phyloP scores from a whole-genome alignment of 2,329 filamentous ascomycete species.

The Tothia fuscella region DNA sequence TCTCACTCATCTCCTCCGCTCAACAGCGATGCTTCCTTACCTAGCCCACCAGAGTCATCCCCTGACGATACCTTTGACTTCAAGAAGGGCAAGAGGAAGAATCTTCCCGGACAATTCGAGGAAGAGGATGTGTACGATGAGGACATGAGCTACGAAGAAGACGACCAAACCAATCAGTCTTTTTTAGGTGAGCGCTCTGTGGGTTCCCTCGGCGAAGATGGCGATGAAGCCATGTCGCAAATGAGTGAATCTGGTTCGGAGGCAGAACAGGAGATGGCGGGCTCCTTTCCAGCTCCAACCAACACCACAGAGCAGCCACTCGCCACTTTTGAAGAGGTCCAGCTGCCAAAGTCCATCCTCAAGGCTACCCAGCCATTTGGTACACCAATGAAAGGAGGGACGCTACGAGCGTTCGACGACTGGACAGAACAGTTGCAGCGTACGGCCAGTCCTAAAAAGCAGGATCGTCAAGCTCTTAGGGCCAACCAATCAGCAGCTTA shows the following conservation, averaged over 20 bases:
- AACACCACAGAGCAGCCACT: constrained; percentile 59
- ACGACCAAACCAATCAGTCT: constrained; percentile 41
- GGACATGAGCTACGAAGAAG: constrained; percentile 31
- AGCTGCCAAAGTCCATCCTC: constrained; percentile 37
- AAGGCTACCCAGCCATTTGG: constrained; percentile 28
- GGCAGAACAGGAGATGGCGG: constrained; percentile 62
- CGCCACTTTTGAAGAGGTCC: constrained; percentile 25
- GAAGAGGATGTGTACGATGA: constrained; percentile 41
- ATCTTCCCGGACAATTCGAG: constrained; percentile 73
- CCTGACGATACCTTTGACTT: constrained; percentile 45
- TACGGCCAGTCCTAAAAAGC: constrained; percentile 87
- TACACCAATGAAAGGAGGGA: constrained; percentile 41
- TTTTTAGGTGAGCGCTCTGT: constrained; percentile 90
- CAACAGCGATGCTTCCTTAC: constrained; percentile 19
- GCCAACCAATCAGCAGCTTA: constrained; percentile 23
- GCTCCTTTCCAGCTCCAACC: constrained; percentile 62
- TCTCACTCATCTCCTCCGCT: constrained; percentile 16
- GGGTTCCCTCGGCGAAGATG: constrained; percentile 55
- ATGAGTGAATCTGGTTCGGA: constrained; percentile 60
- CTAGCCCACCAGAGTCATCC: constrained; percentile 30
- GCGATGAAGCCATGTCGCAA: constrained; percentile 46
- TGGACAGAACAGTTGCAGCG: constrained; percentile 92
- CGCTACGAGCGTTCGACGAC: constrained; percentile 54
- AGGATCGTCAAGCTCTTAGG: constrained; percentile 63
- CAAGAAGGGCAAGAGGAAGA: constrained; percentile 38